Conservation (phyloP, 768 basidiomycete species). For the Boletus vermiculosoides region DNA sequence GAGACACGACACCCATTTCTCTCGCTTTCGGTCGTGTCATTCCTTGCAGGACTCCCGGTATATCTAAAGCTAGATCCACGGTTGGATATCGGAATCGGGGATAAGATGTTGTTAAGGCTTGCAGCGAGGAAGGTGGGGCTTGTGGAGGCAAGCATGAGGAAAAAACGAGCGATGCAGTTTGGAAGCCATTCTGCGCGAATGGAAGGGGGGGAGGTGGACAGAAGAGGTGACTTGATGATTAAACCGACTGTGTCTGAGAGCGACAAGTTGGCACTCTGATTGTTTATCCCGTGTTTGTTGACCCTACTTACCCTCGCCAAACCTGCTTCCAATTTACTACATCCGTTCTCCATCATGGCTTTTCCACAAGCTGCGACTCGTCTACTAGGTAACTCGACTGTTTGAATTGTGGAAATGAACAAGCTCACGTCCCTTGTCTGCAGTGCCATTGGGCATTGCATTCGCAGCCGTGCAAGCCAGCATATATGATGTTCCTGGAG, state of each 20-base stretch:
- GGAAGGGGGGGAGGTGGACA: slow-evolving; percentile 55
- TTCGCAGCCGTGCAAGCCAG: slow-evolving; percentile 48
- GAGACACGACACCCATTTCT: slow-evolving; percentile 93
- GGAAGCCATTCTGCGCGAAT: slow-evolving; percentile 85
- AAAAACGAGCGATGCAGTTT: slow-evolving; percentile 97
- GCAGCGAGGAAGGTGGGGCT: slow-evolving; percentile 75
- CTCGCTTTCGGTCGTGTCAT: slow-evolving; percentile 73
- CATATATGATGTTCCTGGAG: slow-evolving; percentile 79
- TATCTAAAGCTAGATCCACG: slow-evolving; percentile 80
- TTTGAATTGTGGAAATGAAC: not conserved
- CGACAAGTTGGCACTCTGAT: not conserved
- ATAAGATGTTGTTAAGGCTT: slow-evolving; percentile 81
- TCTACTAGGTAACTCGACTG: slow-evolving; percentile 43
- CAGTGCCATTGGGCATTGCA: slow-evolving; percentile 41
- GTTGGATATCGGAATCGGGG: slow-evolving; percentile 73
- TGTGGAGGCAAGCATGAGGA: slow-evolving; percentile 66
- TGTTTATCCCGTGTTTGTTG: slow-evolving; percentile 31
- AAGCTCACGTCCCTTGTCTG: slow-evolving; percentile 10
- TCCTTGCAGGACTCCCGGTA: slow-evolving; percentile 76
- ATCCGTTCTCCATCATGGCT: slow-evolving; percentile 41
- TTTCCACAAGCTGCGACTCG: slow-evolving; percentile 48
- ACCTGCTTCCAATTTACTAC: not conserved
- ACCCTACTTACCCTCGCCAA: not conserved
- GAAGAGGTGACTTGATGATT: slow-evolving; percentile 47
- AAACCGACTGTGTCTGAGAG: not conserved